Evolutionary conservation across 2,329 filamentous ascomycete genomes (phyloP), one percentile per base, ranked within the genome.

Genomic region (Colletotrichum sp.): DNA sequence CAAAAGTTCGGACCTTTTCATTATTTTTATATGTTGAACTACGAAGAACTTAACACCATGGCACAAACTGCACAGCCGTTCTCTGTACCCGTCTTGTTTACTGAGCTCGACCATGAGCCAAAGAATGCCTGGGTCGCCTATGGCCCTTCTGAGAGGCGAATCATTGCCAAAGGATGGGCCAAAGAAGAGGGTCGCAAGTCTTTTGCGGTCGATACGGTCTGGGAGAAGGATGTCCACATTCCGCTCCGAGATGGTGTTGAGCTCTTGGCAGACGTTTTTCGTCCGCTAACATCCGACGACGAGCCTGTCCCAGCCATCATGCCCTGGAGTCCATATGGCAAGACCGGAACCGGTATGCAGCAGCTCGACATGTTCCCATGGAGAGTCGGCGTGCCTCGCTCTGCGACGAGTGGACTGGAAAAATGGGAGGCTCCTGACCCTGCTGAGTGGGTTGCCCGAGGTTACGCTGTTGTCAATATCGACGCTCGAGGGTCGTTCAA

Each of bases 271-370:
- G 87, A 88, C 65, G 82, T 88, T 34, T 89, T 87, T 78, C 82
- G 87, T 16, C 86, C 86, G 1, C 79, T 83, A 2, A 79, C 81
- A 30, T 75, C 77, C 15, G 72, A 78, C 24, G 79, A 80, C 72
- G 84, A 82, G 61, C 36, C 63, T 26, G 78, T 87, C 2, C 87
- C 87, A 3, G 87, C 86, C 2, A 80, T 88, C 30, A 77, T 89
- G 1, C 81, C 81, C 60, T 89, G 86, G 85, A 84, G 82, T 9
- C 84, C 82, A 9, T 89, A 85, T 72, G 87, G 87, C n/a, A 89
- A 89, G 78, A 85, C 86, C 72, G 86, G 84, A 68, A 83, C 81
- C 12, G 83, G 82, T 4, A 76, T 86, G 9, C 79, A 81, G 28
- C 85, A 85, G 81, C 79, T 86, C 7, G 81, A 75, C 18, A 86